These are phyloP conservation scores for Blakeslea trispora DNA, from an alignment of 371 early-diverging fungal genomes.

Conservation along the genomic window DNA sequence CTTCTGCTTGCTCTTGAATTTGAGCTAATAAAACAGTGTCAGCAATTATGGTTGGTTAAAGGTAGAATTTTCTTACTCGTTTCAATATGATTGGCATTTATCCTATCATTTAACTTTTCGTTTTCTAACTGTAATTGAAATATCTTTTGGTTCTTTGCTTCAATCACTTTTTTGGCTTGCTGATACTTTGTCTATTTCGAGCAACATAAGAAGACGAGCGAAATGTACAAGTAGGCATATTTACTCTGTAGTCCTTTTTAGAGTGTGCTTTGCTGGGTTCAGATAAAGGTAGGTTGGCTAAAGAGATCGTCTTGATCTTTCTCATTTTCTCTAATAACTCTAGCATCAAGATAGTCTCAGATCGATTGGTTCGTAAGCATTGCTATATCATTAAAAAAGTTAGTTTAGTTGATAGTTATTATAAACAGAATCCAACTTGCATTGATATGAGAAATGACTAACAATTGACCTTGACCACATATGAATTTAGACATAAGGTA, in stretches of 20 bases:
- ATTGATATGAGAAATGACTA: constrained; percentile 6
- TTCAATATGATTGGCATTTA: background rate
- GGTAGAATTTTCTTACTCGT: no score
- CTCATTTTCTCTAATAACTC: background rate
- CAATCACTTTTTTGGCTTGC: background rate
- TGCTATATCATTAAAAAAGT: background rate
- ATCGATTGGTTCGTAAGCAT: background rate
- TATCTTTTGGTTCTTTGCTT: no score
- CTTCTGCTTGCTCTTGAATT: background rate
- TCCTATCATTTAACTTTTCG: background rate
- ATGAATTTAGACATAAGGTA: constrained; percentile 1
- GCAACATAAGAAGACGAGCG: background rate
- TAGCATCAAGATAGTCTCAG: background rate
- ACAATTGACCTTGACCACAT: background rate
- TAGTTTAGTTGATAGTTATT: no score
- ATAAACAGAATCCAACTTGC: background rate
- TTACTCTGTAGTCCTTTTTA: background rate
- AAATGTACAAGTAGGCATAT: background rate
- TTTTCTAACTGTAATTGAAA: background rate
- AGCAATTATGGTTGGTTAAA: no score
- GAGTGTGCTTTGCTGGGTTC: background rate
- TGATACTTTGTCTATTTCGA: background rate
- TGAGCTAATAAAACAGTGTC: background rate
- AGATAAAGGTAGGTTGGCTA: background rate
- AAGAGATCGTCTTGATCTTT: background rate